Evolutionary conservation across 2,329 filamentous ascomycete genomes (phyloP).

Genomic region (Neofusicoccum kwambonambiense): DNA sequence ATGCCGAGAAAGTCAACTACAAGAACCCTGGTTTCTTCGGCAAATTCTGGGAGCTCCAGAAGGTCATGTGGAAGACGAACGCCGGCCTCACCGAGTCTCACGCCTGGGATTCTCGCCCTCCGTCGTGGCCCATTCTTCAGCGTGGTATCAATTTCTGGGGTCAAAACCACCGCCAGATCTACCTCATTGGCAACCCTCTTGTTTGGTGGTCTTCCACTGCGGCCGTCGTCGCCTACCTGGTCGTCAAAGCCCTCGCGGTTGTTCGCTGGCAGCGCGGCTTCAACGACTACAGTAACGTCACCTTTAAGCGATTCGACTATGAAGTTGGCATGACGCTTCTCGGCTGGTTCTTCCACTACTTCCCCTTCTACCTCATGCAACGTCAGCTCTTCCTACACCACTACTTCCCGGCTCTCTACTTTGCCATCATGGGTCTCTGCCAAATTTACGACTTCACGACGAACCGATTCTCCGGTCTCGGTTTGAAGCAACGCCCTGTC

Average conservation of each 20-base stretch:
- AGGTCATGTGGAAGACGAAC: conserved; percentile 99
- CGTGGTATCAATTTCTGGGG: conserved; percentile 99
- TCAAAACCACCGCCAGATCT: conserved; percentile 89
- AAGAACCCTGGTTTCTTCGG: conserved; percentile 90
- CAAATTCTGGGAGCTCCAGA: conserved; percentile 96
- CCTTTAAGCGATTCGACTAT: conserved; percentile 96
- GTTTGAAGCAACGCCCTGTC: conserved; percentile 66
- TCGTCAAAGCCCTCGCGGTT: conserved; percentile 84
- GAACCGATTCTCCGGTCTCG: conserved; percentile 67
- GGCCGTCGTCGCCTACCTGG: conserved; percentile 71
- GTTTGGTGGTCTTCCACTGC: conserved; percentile 90
- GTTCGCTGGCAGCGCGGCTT: conserved; percentile 93
- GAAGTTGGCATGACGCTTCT: conserved; percentile 88
- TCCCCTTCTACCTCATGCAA: conserved; percentile 97
- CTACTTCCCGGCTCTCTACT: conserved; percentile 96
- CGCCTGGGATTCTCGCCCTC: conserved; percentile 94
- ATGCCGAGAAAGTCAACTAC: conserved; percentile 95
- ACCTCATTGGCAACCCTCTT: conserved; percentile 90
- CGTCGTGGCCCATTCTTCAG: conserved; percentile 85
- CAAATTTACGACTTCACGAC: conserved; percentile 86
- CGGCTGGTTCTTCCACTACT: conserved; percentile 97
- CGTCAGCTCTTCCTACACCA: conserved; percentile 98
- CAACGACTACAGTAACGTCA: conserved; percentile 76
- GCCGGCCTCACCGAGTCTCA: conserved; percentile 94
- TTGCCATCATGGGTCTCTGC: conserved; percentile 83